These are phyloP conservation scores for Candida tallmaniae DNA, from an alignment of 805 yeast genomes.

Conservation along the genomic window DNA sequence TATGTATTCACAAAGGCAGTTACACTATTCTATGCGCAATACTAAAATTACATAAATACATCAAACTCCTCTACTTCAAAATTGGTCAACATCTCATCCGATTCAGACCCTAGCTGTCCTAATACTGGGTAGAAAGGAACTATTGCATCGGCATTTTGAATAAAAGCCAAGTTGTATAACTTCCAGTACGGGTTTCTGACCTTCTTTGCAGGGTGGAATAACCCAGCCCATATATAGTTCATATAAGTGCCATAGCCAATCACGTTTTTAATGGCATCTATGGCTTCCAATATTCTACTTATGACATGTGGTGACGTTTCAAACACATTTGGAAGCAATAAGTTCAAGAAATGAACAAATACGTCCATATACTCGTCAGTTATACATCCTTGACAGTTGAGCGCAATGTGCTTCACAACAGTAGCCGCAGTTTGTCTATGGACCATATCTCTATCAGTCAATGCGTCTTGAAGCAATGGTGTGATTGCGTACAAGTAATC, in stretches of 20 bases:
- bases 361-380: slow-evolving; percentile 59
- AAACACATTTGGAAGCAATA: slow-evolving; percentile 81
- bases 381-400: slow-evolving; percentile 72
- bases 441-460: slow-evolving; percentile 85
- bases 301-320: slow-evolving; percentile 97
- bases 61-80: slow-evolving; percentile 51
- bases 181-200: slow-evolving; percentile 87
- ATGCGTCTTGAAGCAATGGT: slow-evolving; percentile 82
- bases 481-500: slow-evolving; percentile 79
- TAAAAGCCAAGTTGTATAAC: slow-evolving; percentile 70
- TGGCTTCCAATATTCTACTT: slow-evolving; percentile 70
- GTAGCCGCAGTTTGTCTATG: slow-evolving; percentile 95
- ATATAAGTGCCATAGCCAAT: slow-evolving; percentile 72
- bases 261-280: slow-evolving; percentile 66
- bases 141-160: slow-evolving; percentile 66
- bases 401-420: slow-evolving; percentile 75
- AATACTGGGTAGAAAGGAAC: slow-evolving; percentile 78
- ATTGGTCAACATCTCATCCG: slow-evolving; percentile 8
- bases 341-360: slow-evolving; percentile 75
- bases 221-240: slow-evolving; percentile 81
- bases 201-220: slow-evolving; percentile 88
- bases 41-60: slow-evolving; percentile 25
- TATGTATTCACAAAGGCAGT: too few relatives aligned
- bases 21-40: too few relatives aligned
- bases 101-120: slow-evolving; percentile 24